Percentiles rank a stretch among this genome's conserved stretches.
Conservation (phyloP, 2,329 filamentous ascomycete genomes). For the Fusarium illudens region DNA sequence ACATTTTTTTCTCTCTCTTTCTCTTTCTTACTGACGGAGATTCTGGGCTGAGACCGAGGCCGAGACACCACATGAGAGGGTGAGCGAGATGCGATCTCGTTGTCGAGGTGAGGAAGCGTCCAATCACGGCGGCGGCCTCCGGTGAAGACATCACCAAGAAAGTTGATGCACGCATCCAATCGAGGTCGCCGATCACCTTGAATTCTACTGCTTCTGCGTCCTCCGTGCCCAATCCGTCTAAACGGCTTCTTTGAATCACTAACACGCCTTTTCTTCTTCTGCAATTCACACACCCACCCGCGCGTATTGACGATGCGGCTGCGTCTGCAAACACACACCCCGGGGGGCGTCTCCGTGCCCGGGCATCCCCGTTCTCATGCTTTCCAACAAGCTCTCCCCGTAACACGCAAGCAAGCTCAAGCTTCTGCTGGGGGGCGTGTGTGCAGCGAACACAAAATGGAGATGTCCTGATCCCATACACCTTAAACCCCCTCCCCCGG, state of each 20-base stretch:
- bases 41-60: slow-evolving; percentile 12
- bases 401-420: slow-evolving; percentile 4
- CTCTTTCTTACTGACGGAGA: background rate
- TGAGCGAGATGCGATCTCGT: background rate
- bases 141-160: background rate
- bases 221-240: background rate
- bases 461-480: background rate
- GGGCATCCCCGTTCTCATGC: background rate
- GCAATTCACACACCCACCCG: background rate
- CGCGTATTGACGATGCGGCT: background rate
- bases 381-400: background rate
- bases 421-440: background rate
- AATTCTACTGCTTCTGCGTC: background rate
- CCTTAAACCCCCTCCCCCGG: background rate
- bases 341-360: background rate
- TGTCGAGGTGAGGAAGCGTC: background rate
- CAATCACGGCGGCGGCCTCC: background rate
- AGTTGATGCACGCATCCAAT: too few species aligned
- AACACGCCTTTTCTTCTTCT: background rate
- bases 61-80: slow-evolving; percentile 15
- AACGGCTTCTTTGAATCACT: background rate
- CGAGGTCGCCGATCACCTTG: background rate
- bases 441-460: background rate
- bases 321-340: background rate
- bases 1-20: slow-evolving; percentile 14